Evolutionary conservation across 768 basidiomycete species (phyloP).

Genomic region (Trichaptum fuscoviolaceum): DNA sequence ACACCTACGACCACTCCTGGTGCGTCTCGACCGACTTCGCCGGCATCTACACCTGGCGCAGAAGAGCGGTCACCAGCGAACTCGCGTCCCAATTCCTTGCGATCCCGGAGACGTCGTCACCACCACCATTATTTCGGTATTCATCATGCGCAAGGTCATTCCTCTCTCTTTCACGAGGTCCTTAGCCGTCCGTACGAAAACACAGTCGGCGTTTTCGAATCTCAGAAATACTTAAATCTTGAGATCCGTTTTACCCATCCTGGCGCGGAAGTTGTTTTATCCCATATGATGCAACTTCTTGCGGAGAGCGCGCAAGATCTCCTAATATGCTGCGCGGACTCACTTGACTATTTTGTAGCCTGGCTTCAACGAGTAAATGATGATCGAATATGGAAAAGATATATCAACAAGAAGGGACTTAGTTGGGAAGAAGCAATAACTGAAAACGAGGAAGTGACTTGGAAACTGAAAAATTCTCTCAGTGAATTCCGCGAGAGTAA

Average conservation of each 20-base stretch:
- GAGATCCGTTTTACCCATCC: conserved; percentile 47
- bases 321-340: conserved; percentile 36
- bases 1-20: background rate
- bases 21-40: background rate
- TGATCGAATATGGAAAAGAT: conserved; percentile 31
- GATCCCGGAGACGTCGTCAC: background rate
- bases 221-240: conserved; percentile 62
- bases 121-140: conserved; percentile 3
- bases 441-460: conserved; percentile 32
- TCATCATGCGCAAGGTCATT: background rate
- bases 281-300: conserved; percentile 39
- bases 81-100: background rate
- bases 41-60: background rate
- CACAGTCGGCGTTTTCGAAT: conserved; percentile 70
- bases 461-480: conserved; percentile 31
- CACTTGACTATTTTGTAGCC: conserved; percentile 34
- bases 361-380: conserved; percentile 46
- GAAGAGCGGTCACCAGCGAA: background rate
- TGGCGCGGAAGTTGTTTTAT: conserved; percentile 32
- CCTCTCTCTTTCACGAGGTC: background rate
- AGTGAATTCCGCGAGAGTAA: conserved; percentile 43
- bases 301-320: conserved; percentile 50
- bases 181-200: conserved; percentile 32
- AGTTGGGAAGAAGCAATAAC: conserved; percentile 30
- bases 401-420: conserved; percentile 24